Base-by-base conservation (phyloP, 495 filamentous ascomycete species). In the Neurospora hispaniola region DNA sequence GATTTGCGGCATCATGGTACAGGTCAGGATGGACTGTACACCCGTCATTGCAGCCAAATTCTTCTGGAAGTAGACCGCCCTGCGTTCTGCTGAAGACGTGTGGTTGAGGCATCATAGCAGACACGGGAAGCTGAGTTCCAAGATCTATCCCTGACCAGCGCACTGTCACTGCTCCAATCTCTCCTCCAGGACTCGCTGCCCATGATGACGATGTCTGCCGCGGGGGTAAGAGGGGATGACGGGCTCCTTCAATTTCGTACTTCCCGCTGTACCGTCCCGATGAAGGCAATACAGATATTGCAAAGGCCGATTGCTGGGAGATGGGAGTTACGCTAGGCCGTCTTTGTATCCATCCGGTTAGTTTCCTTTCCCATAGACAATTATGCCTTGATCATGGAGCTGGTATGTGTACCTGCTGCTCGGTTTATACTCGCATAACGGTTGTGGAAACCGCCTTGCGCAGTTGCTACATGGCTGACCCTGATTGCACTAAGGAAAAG, bases 381-480 rank as follows among this genome's bases (percentile, higher is more conserved):
- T 59, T 23, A 59, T 66, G 27, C 5, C 27, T 31, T 10, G 9
- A 16, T 18, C 27, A 16, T 38, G 54, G 54, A 31, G 54, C 27
- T 62, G 54, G 27, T 62, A 66, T 31, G 27, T 66, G 20, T 71
- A 80, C 80, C 78, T 82, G 75, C 59, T 78, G 59, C 54, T 76
- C 4, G 73, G 69, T 68, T 74, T 79, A 73, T 83, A 83, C 74
- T 83, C 81, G 75, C 81, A 83, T 3, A 73, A 44, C 5, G 81
- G 81, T 69, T 78, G 81, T 1, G 81, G 81, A 59, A 82, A 83
- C 35, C 81, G 73, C 41, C 81, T 76, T 23, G 77, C 78, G 44
- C 81, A 83, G 71, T 83, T 83, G 74, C 76, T 80, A 75, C 81
- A 83, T 43, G 81, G 81, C 31, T 79, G 79, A 23, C 78, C 80